phyloP scores from a whole-genome alignment of 208 protist species.

The Wallacemonas sp. region DNA sequence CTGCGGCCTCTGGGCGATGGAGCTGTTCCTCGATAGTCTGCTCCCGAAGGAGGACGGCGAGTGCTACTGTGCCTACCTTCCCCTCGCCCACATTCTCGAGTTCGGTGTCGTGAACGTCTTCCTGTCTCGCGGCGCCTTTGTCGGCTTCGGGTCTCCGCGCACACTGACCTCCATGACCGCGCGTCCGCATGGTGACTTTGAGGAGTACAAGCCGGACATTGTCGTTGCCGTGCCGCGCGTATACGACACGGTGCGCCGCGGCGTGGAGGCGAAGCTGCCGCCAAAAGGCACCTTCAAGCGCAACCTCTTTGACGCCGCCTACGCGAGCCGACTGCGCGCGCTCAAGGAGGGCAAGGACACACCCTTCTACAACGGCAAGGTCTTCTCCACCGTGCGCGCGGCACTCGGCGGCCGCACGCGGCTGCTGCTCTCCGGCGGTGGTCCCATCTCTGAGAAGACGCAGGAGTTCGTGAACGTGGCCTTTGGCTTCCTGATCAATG shows the following conservation, averaged over 20 bases:
- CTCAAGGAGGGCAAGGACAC: conserved; percentile 77
- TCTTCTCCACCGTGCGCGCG: conserved; percentile 56
- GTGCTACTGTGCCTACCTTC: conserved; percentile 88
- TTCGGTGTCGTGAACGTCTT: conserved; percentile 77
- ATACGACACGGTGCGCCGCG: conserved; percentile 82
- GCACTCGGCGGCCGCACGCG: conserved; percentile 65
- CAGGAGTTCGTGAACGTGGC: conserved; percentile 88
- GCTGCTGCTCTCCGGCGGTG: conserved; percentile 75
- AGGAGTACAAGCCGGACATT: conserved; percentile 67
- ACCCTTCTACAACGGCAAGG: conserved; percentile 78
- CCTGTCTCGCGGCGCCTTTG: conserved; percentile 56
- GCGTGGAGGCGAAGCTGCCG: conserved; percentile 71
- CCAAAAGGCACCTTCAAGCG: conserved; percentile 57
- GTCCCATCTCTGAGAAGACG: conserved; percentile 59
- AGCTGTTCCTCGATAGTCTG: conserved; percentile 39
- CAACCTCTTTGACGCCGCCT: conserved; percentile 72
- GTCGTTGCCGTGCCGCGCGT: conserved; percentile 84
- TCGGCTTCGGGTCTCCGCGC: conserved; percentile 77
- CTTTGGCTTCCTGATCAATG: conserved; percentile 68
- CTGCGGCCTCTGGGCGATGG: conserved; percentile 46
- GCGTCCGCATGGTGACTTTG: conserved; percentile 80
- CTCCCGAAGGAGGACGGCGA: conserved; percentile 31
- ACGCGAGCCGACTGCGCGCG: conserved; percentile 50
- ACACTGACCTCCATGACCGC: conserved; percentile 75
- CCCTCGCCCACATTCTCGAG: conserved; percentile 94